Conservation (phyloP, 495 filamentous ascomycete genomes). For the Saxispiralis lemnorum region DNA sequence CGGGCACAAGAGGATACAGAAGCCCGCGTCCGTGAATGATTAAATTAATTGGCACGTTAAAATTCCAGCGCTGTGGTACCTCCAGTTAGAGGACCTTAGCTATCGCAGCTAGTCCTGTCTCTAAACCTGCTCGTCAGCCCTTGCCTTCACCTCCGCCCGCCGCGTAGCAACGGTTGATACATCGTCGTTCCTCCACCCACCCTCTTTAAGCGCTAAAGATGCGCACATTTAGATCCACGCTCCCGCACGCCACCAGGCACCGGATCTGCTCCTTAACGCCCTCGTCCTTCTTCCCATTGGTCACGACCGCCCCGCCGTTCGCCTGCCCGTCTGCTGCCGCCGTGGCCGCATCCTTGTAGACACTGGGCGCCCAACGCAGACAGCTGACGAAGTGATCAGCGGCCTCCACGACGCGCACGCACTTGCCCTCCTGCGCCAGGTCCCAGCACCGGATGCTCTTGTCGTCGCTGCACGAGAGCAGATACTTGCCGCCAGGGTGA, state of each 20-base stretch:
- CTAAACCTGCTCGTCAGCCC: too few species aligned
- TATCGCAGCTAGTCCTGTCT: too few species aligned
- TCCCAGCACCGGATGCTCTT: constrained; percentile 94
- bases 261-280: constrained; percentile 32
- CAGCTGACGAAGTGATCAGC: constrained; percentile 81
- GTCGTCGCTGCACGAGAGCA: constrained; percentile 73
- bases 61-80: neutral
- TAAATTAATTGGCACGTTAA: too few species aligned
- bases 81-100: neutral
- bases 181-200: too few species aligned
- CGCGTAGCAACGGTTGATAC: too few species aligned
- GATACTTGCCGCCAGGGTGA: constrained; percentile 86
- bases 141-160: too few species aligned
- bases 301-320: constrained; percentile 24
- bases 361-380: constrained; percentile 76
- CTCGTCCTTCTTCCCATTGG: constrained; percentile 32
- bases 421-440: constrained; percentile 71
- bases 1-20: too few species aligned
- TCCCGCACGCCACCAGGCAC: constrained; percentile 47
- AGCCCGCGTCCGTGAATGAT: too few species aligned
- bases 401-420: constrained; percentile 68
- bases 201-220: constrained; percentile 27
- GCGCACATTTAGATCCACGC: constrained; percentile 44
- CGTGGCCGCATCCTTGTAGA: constrained; percentile 37
- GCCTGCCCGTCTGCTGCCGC: constrained; percentile 19